Conservation (phyloP, 2,329 filamentous ascomycete genomes). For the Aspergillaceae sp. region DNA sequence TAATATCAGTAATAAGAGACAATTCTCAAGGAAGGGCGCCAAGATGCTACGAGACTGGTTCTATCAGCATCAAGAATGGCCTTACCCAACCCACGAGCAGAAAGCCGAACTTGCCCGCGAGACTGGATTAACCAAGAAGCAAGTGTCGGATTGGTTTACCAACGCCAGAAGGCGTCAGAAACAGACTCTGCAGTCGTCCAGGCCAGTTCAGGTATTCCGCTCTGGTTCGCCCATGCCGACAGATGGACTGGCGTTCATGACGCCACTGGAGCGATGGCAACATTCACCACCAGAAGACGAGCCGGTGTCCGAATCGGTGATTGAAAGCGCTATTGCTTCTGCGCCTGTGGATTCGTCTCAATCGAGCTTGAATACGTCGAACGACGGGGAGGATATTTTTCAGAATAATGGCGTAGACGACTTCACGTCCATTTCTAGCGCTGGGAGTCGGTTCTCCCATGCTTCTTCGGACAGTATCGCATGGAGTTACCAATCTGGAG, state of each 20-base stretch:
- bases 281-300: conserved; percentile 41
- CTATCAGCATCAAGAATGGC: conserved; percentile 37
- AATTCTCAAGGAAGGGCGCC: conserved; percentile 39
- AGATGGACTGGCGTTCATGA: conserved; percentile 29
- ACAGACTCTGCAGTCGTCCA: conserved; percentile 19
- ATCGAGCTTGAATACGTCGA: not conserved
- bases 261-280: conserved; percentile 41
- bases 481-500: conserved; percentile 24
- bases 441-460: conserved; percentile 22
- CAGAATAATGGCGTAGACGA: not conserved
- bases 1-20: conserved; percentile 14
- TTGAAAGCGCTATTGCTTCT: conserved; percentile 29
- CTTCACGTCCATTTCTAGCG: conserved; percentile 19
- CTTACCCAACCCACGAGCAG: conserved; percentile 43
- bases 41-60: conserved; percentile 42
- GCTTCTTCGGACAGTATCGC: conserved; percentile 24
- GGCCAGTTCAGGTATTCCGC: conserved; percentile 21
- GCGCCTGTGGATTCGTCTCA: not conserved
- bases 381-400: not conserved
- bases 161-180: conserved; percentile 44
- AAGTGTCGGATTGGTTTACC: conserved; percentile 45
- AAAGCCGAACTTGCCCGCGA: conserved; percentile 34
- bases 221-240: conserved; percentile 40
- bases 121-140: conserved; percentile 40
- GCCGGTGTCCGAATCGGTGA: conserved; percentile 31